Conservation (phyloP, 1,139 yeast species). For the Debaryomycetaceae sp. region DNA sequence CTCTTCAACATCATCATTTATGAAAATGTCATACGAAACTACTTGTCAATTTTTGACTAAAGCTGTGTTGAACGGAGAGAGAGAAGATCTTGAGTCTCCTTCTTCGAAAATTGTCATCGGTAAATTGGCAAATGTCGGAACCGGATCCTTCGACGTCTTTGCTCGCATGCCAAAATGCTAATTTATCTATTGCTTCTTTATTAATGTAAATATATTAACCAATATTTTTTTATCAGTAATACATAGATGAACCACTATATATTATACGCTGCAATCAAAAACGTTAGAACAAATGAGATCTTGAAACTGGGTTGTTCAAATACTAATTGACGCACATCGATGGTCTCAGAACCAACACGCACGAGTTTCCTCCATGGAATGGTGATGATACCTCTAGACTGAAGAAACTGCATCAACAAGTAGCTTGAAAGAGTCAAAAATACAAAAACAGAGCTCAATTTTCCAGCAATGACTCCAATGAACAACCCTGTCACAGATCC, state of each 20-base stretch:
- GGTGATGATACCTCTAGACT: conserved; percentile 52
- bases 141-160: conserved; percentile 91
- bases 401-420: conserved; percentile 55
- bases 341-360: conserved; percentile 41
- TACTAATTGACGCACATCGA: conserved; percentile 51
- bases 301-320: conserved; percentile 66
- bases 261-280: conserved; percentile 63
- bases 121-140: conserved; percentile 87
- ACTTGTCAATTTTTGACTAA: conserved; percentile 96
- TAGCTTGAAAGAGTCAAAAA: conserved; percentile 50
- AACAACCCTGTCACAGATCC: conserved; percentile 68
- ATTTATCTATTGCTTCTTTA: not conserved
- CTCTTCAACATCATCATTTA: conserved; percentile 88
- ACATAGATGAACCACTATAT: conserved; percentile 20
- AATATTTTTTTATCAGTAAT: conserved; percentile 2
- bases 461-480: conserved; percentile 63
- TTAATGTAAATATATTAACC: conserved; percentile 4
- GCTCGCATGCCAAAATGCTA: conserved; percentile 42
- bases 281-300: conserved; percentile 54
- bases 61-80: conserved; percentile 90
- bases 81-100: conserved; percentile 87
- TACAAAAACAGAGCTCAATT: conserved; percentile 56
- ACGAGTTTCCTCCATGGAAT: conserved; percentile 48
- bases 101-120: conserved; percentile 96
- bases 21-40: conserved; percentile 99